Evolutionary conservation across 2,329 filamentous ascomycete species (phyloP).

Genomic region (Colletotrichum sp.): DNA sequence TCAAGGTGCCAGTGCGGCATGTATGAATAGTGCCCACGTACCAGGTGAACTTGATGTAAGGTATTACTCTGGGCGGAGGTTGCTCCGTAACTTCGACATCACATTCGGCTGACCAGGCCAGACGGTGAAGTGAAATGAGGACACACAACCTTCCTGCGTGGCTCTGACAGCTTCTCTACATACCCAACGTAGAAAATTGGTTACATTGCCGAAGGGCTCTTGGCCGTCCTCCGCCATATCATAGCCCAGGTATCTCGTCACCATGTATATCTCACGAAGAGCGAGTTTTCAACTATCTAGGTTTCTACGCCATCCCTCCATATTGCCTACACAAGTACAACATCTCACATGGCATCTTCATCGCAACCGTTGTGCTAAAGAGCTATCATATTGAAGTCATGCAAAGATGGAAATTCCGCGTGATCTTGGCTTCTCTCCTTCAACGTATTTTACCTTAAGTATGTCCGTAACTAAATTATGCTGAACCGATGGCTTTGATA

Average conservation of each 20-base stretch:
- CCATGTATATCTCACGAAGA: background rate
- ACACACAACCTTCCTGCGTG: background rate
- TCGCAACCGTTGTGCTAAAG: background rate
- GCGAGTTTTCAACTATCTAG: background rate
- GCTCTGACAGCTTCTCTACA: background rate
- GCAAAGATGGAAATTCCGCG: background rate
- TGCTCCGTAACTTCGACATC: background rate
- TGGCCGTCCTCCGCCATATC: background rate
- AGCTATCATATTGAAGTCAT: background rate
- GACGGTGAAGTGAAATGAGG: background rate
- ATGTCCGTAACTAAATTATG: background rate
- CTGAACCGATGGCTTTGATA: background rate
- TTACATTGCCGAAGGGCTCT: background rate
- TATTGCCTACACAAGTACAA: background rate
- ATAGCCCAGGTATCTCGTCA: background rate
- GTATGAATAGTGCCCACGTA: background rate
- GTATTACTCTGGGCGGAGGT: background rate
- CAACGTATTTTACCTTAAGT: background rate
- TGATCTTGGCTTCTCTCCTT: background rate
- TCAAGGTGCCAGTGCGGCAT: background rate
- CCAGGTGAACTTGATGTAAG: background rate
- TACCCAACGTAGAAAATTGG: background rate
- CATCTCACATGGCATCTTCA: background rate
- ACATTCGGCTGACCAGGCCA: background rate
- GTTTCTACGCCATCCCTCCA: background rate